Percentiles rank a stretch among this genome's conserved stretches.
Evolutionary conservation across 352 stramenopile genomes (phyloP).

Genomic region (Globisporangium spiculum): DNA sequence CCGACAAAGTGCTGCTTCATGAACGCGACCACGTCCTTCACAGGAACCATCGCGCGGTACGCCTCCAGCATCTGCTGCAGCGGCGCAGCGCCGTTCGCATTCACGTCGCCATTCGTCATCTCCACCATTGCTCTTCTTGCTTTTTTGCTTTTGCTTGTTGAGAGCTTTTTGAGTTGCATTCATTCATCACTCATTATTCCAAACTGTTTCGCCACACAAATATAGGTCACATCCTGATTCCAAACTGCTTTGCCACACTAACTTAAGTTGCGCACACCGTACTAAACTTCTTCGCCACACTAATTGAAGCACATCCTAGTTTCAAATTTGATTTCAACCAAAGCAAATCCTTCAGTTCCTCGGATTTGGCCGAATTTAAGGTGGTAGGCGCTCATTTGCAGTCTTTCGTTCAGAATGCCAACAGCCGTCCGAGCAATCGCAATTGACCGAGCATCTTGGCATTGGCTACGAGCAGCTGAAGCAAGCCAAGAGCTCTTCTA

Average conservation of each 20-base stretch:
- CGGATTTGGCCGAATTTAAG: constrained; percentile 1
- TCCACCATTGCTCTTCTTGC: constrained; percentile 4
- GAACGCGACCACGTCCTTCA: constrained; percentile 33
- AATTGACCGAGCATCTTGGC: neutral
- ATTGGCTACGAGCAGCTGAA: neutral
- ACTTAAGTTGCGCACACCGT: neutral
- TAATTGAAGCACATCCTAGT: neutral
- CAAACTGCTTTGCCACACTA: too few relatives aligned
- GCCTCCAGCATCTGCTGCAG: constrained; percentile 46
- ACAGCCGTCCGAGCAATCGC: neutral
- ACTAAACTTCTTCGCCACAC: neutral
- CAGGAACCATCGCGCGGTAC: constrained; percentile 66
- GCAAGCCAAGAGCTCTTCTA: neutral
- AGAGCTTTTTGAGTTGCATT: neutral
- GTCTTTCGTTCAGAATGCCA: neutral
- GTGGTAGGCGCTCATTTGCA: neutral
- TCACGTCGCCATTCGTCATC: neutral
- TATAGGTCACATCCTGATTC: too few relatives aligned
- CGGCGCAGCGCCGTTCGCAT: neutral
- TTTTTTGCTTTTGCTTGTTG: too few relatives aligned
- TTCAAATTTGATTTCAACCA: neutral
- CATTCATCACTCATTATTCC: too few relatives aligned
- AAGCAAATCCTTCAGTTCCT: neutral
- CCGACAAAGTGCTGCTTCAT: constrained; percentile 31
- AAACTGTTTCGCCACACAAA: too few relatives aligned